These are phyloP conservation scores for Cotoneaster glaucophyllus DNA, from an alignment of 306 rosid genomes.

Conservation along the genomic window DNA sequence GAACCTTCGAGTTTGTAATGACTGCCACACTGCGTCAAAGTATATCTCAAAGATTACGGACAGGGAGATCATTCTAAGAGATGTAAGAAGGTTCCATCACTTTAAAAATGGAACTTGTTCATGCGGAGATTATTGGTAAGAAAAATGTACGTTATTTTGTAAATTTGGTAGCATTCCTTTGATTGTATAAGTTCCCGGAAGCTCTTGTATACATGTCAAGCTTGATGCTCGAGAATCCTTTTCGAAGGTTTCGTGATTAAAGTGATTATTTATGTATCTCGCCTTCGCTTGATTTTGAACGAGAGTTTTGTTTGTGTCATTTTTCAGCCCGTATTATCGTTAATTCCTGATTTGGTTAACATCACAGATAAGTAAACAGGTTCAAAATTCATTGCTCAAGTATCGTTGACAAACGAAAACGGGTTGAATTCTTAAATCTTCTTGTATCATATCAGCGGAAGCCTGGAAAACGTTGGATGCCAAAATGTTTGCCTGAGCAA, in stretches of 20 bases:
- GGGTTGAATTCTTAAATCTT: not conserved
- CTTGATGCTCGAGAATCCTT: not conserved
- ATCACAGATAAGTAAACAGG: not conserved
- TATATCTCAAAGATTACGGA: slow-evolving; percentile 61
- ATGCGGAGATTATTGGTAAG: slow-evolving; percentile 88
- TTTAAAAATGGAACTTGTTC: slow-evolving; percentile 80
- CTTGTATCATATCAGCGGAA: not conserved
- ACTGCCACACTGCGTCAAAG: slow-evolving; percentile 73
- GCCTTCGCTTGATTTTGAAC: not conserved
- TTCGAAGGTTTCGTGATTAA: not conserved
- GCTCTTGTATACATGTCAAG: not conserved
- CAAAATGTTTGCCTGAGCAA: not conserved
- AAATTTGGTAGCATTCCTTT: not conserved
- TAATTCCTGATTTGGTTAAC: not conserved
- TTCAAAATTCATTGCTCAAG: not conserved
- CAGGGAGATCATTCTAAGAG: slow-evolving; percentile 82
- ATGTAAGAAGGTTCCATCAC: slow-evolving; percentile 93
- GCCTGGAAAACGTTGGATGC: not conserved
- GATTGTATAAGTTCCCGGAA: not conserved
- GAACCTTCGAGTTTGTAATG: slow-evolving; percentile 90
- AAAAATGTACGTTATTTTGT: not conserved
- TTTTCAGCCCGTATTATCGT: not conserved
- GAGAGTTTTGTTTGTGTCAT: not conserved
- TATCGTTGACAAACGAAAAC: not conserved
- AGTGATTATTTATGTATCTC: not conserved